Evolutionary conservation across 2,329 filamentous ascomycete species (phyloP), one percentile per base, ranked within the genome.

Genomic region (Xylaria sp.): DNA sequence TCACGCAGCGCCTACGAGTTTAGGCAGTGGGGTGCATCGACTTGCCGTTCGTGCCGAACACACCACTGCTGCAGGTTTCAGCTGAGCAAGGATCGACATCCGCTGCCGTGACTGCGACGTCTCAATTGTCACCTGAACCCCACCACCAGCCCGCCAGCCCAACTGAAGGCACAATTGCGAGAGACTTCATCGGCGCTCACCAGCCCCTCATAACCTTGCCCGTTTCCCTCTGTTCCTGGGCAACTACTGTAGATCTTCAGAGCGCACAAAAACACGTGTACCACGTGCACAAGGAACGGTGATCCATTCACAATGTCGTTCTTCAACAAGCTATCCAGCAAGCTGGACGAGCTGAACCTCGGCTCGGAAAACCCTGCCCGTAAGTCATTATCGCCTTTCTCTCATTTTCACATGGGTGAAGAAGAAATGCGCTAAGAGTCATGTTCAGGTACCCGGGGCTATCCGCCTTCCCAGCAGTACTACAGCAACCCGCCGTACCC

Each of bases 311-410:
- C 42, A 43, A 69, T 69, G 63, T 69, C 68, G 2, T 68, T 70
- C 51, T 61, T 69, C 47, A 66, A 62, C 38, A 69, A 69, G 22
- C 55, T 71, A 34, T 48, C 62, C 16, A 65, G 62, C 52, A 69
- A 68, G 63, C 61, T 71, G 13, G 68, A 69, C 39, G 63, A 66
- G n/a, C 52, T 70, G 24, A 57, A 64, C 44, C 54, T 70, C 13
- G 63, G 64, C n/a, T 63, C 56, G 11, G 57, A 63, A 16, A 65
- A 66, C 54, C 63, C 66, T 50, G 19, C 56, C 50, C 29, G 63
- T 65, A 18, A 62, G 63, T 62, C 34, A 2, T 7, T 13, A 2
- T 24, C 13, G 38, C 38, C 19, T 17, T n/a, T 19, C 39, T 22
- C n/a, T 21, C 7, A 29, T 26, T 11, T 39, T 13, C 2, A 2